Evolutionary conservation across 2,329 filamentous ascomycete species (phyloP), one percentile per base, ranked within the genome.

Genomic region (Colletotrichum chlorophyti): DNA sequence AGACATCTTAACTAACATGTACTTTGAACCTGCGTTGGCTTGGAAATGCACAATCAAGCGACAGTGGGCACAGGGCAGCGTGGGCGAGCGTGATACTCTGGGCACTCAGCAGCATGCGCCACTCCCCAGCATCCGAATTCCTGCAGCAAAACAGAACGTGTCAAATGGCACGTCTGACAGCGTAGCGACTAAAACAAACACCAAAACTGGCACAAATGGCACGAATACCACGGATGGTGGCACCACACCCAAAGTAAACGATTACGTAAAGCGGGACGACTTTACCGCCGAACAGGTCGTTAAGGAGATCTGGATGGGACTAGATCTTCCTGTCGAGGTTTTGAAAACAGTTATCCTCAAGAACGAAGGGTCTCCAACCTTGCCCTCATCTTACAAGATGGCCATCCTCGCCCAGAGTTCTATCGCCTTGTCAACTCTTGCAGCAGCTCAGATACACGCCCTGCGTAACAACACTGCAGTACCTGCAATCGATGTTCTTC

Each of bases 341-440:
- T 29, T 58, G 32, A 15, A 4, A 26, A 15, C 40, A 3, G 15
- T 53, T 14, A 14, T 19, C 3, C 29, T 58, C 6, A n/a, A 58
- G 5, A 53, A 58, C 12, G 17, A 29, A 5, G 54, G 34, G 0
- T 10, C 5, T 14, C 32, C 50, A n/a, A 46, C 41, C 0, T 14
- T 53, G n/a, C 76, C 77, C 1, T 85, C 81, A 1, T 85, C 82
- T 0, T 85, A 79, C 72, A 83, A 82, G 54, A 75, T 86, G 12
- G 79, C 75, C 0, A 70, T 79, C 32, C 69, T 86, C 0, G 82
- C 82, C 0, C 83, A 85, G 63, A 71, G 76, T 10, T 74, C 77
- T 1, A 82, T 87, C 23, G 79, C 75, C 0, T 65, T 82, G 0
- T 80, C 83, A 0, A 79, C 79, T 0, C 70, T 86, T 0, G 66